phyloP scores from a whole-genome alignment of 2,329 filamentous ascomycete species.

The Penicillium nordicum region DNA sequence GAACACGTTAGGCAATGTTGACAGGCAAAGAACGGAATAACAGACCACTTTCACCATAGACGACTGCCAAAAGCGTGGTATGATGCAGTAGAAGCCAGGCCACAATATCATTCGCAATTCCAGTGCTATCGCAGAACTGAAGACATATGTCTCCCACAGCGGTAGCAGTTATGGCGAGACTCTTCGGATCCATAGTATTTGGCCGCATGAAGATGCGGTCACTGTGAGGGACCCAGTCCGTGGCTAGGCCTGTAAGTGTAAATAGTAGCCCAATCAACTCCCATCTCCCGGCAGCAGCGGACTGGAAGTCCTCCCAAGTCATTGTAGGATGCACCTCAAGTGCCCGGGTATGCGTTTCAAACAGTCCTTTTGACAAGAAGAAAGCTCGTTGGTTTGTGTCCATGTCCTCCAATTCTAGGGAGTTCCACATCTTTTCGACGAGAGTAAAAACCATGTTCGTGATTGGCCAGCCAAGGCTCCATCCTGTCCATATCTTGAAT shows the following conservation, averaged over 20 bases:
- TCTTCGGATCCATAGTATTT: slow-evolving; percentile 4
- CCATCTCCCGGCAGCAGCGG: slow-evolving; percentile 18
- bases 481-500: slow-evolving; percentile 20
- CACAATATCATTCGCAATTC: slow-evolving; percentile 24
- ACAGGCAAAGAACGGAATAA: background rate
- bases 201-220: slow-evolving; percentile 3
- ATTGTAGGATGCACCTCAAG: slow-evolving; percentile 17
- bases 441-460: slow-evolving; percentile 17
- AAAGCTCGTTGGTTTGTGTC: slow-evolving; percentile 12
- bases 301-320: slow-evolving; percentile 20
- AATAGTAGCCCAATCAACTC: slow-evolving; percentile 25
- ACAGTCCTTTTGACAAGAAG: slow-evolving; percentile 18
- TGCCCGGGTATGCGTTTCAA: slow-evolving; percentile 16
- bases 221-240: slow-evolving; percentile 8
- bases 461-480: slow-evolving; percentile 19
- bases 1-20: background rate
- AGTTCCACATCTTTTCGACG: slow-evolving; percentile 17
- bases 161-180: slow-evolving; percentile 13
- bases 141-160: slow-evolving; percentile 31
- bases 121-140: slow-evolving; percentile 25
- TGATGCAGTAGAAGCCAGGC: slow-evolving; percentile 30
- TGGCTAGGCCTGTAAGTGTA: slow-evolving; percentile 16
- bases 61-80: slow-evolving; percentile 16
- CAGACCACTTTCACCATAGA: slow-evolving; percentile 25
- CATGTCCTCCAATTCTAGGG: slow-evolving; percentile 2